A percentile compares a stretch with the other conserved stretches of the same genome.
Conservation (phyloP, 345 rosid genomes). For the Leavenworthia alabamica region DNA sequence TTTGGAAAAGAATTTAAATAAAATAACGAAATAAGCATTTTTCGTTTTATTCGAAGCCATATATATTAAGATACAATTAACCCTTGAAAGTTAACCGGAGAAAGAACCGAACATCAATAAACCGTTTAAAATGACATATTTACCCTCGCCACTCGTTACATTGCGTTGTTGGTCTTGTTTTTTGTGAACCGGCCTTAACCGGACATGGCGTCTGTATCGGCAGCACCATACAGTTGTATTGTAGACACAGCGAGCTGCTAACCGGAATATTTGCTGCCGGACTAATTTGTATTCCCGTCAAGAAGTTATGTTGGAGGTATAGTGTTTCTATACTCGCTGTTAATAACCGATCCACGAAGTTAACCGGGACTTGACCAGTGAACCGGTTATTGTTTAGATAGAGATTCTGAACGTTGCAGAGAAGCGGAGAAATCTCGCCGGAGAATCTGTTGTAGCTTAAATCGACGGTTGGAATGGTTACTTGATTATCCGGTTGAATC, state of each 20-base stretch:
- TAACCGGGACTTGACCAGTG: conserved; percentile 67
- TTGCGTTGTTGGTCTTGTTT: conserved; percentile 69
- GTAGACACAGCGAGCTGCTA: conserved; percentile 81
- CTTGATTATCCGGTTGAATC: conserved; percentile 54
- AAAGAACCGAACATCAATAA: neutral
- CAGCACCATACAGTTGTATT: conserved; percentile 92
- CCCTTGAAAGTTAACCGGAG: too few relatives aligned
- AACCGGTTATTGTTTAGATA: too few relatives aligned
- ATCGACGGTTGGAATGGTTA: conserved; percentile 60
- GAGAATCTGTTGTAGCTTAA: conserved; percentile 74
- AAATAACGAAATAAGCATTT: too few relatives aligned
- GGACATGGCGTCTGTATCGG: conserved; percentile 90
- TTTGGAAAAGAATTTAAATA: too few relatives aligned
- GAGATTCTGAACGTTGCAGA: too few relatives aligned
- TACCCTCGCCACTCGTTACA: conserved; percentile 67
- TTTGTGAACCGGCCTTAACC: conserved; percentile 69
- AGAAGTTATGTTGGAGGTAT: conserved; percentile 81
- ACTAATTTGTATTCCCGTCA: conserved; percentile 83
- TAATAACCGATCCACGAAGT: conserved; percentile 72
- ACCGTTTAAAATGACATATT: neutral
- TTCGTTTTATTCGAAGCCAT: too few relatives aligned
- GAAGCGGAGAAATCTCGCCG: too few relatives aligned
- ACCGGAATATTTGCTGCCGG: conserved; percentile 85
- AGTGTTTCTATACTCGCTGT: conserved; percentile 58
- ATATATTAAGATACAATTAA: too few relatives aligned